Base-by-base conservation (phyloP, 306 rosid genomes). In the Prunus persica region DNA sequence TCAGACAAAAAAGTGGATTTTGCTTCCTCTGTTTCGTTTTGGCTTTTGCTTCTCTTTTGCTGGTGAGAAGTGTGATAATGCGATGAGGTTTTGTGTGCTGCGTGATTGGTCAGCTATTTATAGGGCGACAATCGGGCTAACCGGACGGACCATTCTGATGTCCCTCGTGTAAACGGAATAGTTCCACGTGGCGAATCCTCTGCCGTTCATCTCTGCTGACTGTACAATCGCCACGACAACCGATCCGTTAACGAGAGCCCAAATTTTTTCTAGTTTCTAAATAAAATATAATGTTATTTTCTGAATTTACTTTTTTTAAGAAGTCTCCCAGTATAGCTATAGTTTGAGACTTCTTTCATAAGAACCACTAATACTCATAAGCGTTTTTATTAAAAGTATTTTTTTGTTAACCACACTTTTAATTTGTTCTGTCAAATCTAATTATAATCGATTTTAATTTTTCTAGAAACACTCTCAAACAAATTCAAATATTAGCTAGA, bases 131-230 rank as follows among this genome's bases (percentile, higher is more conserved):
- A 64, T 69, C 45, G 78, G 72, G 34, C 62, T 34, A 67, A 55
- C 63, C 8, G 15, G 30, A 61, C 28, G 34, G 78, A 56, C 8
- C 60, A n/a, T 62, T 47, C 34, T n/a, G 12, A 18, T 11, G 4
- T 6, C 10, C 7, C 4, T 51, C 0, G 65, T 46, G 72, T 10
- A 38, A 75, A 65, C 41, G 41, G 76, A 47, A 19, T 20, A 1
- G 38, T 2, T 14, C 89, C 81, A 83, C 91, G 94, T 86, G 92
- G 87, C 88, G 49, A 4, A 13, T 18, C 58, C 0, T 22, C 2
- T 54, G 11, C 86, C 89, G 87, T 61, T 71, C 0, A 32, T 49
- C 27, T 3, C 30, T 22, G 72, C 78, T 32, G 75, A 60, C 71
- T 67, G 49, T 13, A 52, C 72, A 41, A 2, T 70, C 27, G 62